Evolutionary conservation across 2,329 filamentous ascomycete species (phyloP).

Genomic region (Catunica adiposa): DNA sequence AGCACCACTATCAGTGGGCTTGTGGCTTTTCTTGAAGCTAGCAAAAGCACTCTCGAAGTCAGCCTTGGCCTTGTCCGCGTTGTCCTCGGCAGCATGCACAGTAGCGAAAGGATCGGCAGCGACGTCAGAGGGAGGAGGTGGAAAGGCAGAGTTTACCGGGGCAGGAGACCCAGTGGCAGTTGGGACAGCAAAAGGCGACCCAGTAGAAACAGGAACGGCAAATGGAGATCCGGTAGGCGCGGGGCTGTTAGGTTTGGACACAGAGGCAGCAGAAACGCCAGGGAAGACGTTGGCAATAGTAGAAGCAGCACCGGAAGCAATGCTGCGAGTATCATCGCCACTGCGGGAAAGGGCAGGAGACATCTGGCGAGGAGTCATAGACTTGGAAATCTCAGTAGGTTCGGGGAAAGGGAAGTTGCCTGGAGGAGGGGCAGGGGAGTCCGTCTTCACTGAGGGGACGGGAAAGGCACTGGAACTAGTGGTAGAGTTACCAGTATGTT

Average conservation of each 20-base stretch:
- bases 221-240: constrained; percentile 9
- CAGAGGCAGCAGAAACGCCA: constrained; percentile 17
- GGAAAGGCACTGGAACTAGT: constrained; percentile 16
- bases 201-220: constrained; percentile 14
- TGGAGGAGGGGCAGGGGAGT: constrained; percentile 34
- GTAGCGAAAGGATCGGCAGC: constrained; percentile 6
- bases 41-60: constrained; percentile 80
- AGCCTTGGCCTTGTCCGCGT: constrained; percentile 49
- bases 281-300: constrained; percentile 20
- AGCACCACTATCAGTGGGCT: constrained; percentile 24
- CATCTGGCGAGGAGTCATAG: constrained; percentile 53
- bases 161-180: constrained; percentile 11
- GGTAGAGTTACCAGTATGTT: constrained; percentile 40
- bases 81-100: constrained; percentile 30
- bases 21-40: constrained; percentile 45
- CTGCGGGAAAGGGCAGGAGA: constrained; percentile 45
- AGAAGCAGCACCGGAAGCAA: constrained; percentile 19
- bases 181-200: constrained; percentile 10
- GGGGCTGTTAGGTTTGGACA: constrained; percentile 14
- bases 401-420: constrained; percentile 24
- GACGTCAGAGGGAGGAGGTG: constrained; percentile 7
- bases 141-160: constrained; percentile 6
- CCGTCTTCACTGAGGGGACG: constrained; percentile 4
- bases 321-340: constrained; percentile 23
- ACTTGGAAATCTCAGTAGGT: constrained; percentile 42